phyloP scores from a whole-genome alignment of 257 asterid species.

The Knoxia roxburghii region DNA sequence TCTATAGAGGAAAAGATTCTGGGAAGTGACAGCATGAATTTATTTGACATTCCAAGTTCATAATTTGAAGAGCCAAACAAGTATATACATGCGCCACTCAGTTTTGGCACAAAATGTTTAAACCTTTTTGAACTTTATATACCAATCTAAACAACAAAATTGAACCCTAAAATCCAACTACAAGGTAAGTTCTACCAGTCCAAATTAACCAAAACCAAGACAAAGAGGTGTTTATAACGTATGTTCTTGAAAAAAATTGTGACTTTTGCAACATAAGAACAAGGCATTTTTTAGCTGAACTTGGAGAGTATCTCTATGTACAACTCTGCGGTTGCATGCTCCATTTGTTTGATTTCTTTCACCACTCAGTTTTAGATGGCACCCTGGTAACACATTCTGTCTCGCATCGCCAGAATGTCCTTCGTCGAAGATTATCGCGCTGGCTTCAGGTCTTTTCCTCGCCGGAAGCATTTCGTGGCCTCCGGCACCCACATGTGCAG shows the following conservation, averaged over 20 bases:
- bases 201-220: background rate
- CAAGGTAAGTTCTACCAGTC: background rate
- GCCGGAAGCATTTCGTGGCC: conserved; percentile 8
- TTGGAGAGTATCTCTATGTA: conserved; percentile 8
- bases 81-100: no score
- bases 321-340: background rate
- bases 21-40: background rate
- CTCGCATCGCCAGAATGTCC: background rate
- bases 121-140: background rate
- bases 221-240: background rate
- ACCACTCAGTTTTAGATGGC: background rate
- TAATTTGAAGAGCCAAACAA: background rate
- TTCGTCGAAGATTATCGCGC: background rate
- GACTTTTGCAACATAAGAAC: background rate
- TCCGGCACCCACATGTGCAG: conserved; percentile 77
- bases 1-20: no score
- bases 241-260: background rate
- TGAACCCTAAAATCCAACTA: conserved; percentile 5
- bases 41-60: background rate
- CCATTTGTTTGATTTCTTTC: background rate
- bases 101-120: background rate
- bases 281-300: conserved; percentile 6
- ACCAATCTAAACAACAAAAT: conserved; percentile 8
- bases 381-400: background rate
- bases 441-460: conserved; percentile 8